Conservation (phyloP, 352 stramenopile species). For the Phytophthora parvispora region DNA sequence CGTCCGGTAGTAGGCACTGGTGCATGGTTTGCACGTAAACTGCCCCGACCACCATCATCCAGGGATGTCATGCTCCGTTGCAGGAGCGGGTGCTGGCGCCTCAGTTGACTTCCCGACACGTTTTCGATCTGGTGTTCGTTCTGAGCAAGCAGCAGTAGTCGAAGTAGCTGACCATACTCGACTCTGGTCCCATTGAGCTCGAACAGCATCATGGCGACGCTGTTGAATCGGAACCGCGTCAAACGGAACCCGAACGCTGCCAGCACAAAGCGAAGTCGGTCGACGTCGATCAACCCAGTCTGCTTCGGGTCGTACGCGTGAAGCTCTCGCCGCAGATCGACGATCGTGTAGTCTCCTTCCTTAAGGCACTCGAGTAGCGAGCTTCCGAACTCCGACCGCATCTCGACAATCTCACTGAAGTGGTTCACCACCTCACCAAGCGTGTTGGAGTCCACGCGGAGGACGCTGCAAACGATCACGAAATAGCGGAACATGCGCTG, state of each 20-base stretch:
- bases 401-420: constrained; percentile 64
- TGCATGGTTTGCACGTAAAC: background rate
- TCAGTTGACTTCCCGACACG: constrained; percentile 1
- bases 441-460: constrained; percentile 54
- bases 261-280: constrained; percentile 53
- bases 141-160: constrained; percentile 41
- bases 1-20: constrained; percentile 2
- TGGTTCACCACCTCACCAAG: constrained; percentile 64
- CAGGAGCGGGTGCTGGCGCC: constrained; percentile 23
- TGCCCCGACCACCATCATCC: constrained; percentile 10
- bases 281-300: constrained; percentile 48
- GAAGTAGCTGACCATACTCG: constrained; percentile 55
- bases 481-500: constrained; percentile 70
- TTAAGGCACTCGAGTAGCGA: constrained; percentile 37
- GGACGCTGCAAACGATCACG: constrained; percentile 59
- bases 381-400: constrained; percentile 55
- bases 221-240: constrained; percentile 69
- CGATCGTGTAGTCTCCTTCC: constrained; percentile 13
- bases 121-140: constrained; percentile 10
- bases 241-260: constrained; percentile 48
- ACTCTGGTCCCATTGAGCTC: constrained; percentile 40
- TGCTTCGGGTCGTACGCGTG: constrained; percentile 30
- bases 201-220: constrained; percentile 63
- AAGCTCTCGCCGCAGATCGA: constrained; percentile 41
- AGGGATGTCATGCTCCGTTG: constrained; percentile 21